Evolutionary conservation across 139 green algal genomes (phyloP).

Genomic region (Chlorella sp.): DNA sequence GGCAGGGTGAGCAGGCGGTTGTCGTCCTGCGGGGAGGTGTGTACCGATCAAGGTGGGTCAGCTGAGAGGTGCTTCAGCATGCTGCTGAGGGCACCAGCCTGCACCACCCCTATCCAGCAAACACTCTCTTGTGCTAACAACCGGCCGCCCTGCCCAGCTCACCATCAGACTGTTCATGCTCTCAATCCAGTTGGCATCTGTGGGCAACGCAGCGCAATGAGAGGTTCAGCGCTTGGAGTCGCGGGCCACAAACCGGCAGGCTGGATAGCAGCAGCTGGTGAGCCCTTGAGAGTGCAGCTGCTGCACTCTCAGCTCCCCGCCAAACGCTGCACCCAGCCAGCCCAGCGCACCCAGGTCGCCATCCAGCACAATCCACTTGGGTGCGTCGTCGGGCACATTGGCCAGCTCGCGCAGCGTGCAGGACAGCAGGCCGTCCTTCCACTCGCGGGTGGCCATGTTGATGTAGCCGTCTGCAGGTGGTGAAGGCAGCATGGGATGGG

Average conservation of each 20-base stretch:
- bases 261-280: too few relatives aligned
- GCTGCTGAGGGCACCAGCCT: too few relatives aligned
- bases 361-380: conserved; percentile 96
- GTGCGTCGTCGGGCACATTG: conserved; percentile 82
- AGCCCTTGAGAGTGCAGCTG: too few relatives aligned
- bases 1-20: conserved; percentile 92
- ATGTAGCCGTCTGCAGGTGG: conserved; percentile 72
- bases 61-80: too few relatives aligned
- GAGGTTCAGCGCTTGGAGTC: too few relatives aligned
- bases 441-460: conserved; percentile 87
- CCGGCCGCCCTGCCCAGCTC: conserved; percentile 57
- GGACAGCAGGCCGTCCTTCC: conserved; percentile 92
- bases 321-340: background rate
- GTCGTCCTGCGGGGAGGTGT: background rate
- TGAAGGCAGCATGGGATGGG: too few relatives aligned
- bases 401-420: conserved; percentile 91
- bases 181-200: conserved; percentile 83
- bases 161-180: conserved; percentile 91
- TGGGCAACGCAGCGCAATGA: too few relatives aligned
- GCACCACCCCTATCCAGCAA: too few relatives aligned
- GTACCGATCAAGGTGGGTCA: too few relatives aligned
- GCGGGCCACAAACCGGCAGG: too few relatives aligned
- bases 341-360: conserved; percentile 79
- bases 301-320: too few relatives aligned
- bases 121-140: too few relatives aligned